Percentiles rank a stretch among this genome's conserved stretches.
Evolutionary conservation across 2,329 filamentous ascomycete genomes (phyloP).

Genomic region (Fusarium buxicola): DNA sequence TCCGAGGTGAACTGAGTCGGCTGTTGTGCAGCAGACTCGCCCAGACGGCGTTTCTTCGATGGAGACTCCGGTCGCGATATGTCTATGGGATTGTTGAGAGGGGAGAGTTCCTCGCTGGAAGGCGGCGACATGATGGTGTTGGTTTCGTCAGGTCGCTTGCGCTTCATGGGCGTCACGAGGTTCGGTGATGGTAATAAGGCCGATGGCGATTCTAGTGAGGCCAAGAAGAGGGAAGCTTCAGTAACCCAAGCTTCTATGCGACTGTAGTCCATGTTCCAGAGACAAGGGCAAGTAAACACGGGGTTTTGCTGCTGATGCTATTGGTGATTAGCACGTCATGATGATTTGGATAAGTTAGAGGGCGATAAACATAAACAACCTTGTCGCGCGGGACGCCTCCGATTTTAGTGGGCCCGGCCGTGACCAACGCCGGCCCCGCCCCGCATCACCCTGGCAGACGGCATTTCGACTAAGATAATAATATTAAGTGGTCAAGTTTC

Average conservation of each 20-base stretch:
- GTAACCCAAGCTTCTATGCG: background rate
- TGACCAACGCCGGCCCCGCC: too few species aligned
- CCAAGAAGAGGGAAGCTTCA: background rate
- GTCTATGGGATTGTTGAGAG: background rate
- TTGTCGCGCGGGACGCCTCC: too few species aligned
- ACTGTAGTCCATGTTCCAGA: background rate
- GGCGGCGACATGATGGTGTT: background rate
- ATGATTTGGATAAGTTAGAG: too few species aligned
- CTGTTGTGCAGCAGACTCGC: background rate
- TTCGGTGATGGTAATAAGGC: too few species aligned
- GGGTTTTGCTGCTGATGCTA: too few species aligned
- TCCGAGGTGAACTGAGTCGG: background rate
- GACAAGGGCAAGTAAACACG: too few species aligned
- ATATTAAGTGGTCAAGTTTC: too few species aligned
- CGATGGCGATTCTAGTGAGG: background rate
- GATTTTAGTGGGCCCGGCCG: too few species aligned
- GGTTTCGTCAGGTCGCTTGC: background rate
- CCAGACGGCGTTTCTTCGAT: background rate
- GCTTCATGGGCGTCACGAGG: background rate
- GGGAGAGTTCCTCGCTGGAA: background rate
- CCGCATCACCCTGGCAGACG: too few species aligned
- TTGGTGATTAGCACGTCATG: too few species aligned
- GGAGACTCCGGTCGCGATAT: background rate
- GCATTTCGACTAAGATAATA: too few species aligned
- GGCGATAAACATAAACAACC: too few species aligned